Evolutionary conservation across 345 rosid genomes (phyloP).

Genomic region (Erucastrum elatum): DNA sequence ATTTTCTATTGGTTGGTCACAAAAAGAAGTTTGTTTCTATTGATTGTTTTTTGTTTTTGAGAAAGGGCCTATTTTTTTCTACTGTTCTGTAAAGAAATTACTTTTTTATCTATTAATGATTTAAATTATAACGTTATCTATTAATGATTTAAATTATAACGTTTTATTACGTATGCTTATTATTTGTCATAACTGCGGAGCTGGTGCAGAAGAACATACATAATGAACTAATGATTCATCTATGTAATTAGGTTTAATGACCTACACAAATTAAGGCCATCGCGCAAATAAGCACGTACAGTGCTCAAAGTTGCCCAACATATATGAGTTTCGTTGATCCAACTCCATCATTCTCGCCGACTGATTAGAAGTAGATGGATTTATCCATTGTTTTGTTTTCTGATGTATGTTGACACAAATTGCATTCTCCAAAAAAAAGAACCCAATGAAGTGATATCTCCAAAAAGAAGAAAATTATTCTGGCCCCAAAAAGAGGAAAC

Average conservation of each 20-base stretch:
- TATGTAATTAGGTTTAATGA: not conserved
- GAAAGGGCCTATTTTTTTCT: no score
- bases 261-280: not conserved
- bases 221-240: not conserved
- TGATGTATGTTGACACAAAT: not conserved
- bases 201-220: not conserved
- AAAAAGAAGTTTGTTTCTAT: no score
- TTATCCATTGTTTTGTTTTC: not conserved
- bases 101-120: no score
- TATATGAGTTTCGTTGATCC: not conserved
- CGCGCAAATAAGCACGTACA: not conserved
- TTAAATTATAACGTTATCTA: no score
- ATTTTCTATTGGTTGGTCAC: no score
- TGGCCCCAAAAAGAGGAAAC: not conserved
- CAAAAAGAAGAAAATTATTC: not conserved
- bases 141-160: no score
- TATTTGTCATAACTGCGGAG: not conserved
- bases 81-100: no score
- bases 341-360: not conserved
- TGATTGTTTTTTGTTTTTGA: no score
- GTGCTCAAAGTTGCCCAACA: not conserved
- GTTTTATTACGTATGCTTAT: not conserved
- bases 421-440: not conserved
- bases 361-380: not conserved
- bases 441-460: not conserved